Conservation (phyloP, 805 yeast species). For the Wickerhamiella cacticola region DNA sequence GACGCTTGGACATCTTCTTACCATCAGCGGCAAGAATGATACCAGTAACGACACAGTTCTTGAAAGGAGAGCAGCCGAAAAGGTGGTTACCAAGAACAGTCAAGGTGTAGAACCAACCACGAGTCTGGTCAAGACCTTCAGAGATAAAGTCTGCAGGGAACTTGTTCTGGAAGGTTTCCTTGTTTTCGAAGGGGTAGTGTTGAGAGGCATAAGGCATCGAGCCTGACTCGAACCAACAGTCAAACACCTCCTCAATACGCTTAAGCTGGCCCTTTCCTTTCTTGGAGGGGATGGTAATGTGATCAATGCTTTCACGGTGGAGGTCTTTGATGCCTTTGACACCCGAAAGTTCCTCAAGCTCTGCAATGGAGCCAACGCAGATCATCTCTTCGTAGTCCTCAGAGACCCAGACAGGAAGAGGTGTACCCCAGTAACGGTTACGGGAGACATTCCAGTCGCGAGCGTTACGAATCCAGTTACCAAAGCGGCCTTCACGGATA, state of each 20-base stretch:
- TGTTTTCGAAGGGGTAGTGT: slow-evolving; percentile 90
- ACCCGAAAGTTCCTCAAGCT: slow-evolving; percentile 77
- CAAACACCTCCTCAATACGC: slow-evolving; percentile 95
- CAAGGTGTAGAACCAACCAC: slow-evolving; percentile 99
- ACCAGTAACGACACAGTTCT: slow-evolving; percentile 93
- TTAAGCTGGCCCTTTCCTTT: slow-evolving; percentile 75
- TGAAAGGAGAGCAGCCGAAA: slow-evolving; percentile 83
- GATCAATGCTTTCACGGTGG: slow-evolving; percentile 88
- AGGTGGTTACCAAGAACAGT: slow-evolving; percentile 91
- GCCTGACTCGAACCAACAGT: slow-evolving; percentile 99
- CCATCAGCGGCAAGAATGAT: slow-evolving; percentile 96
- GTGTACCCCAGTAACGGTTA: slow-evolving; percentile 99
- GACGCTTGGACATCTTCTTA: slow-evolving; percentile 96
- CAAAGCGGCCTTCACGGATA: slow-evolving; percentile 88
- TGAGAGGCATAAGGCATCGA: slow-evolving; percentile 97
- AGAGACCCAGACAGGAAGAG: slow-evolving; percentile 94
- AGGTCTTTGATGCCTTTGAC: slow-evolving; percentile 69
- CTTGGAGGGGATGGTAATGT: slow-evolving; percentile 84
- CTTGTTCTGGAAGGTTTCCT: slow-evolving; percentile 52
- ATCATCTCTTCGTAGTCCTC: slow-evolving; percentile 89
- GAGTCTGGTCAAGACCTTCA: slow-evolving; percentile 98
- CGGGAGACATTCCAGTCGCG: slow-evolving; percentile 99
- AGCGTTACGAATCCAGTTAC: slow-evolving; percentile 97
- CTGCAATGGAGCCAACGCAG: slow-evolving; percentile 83
- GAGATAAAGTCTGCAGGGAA: slow-evolving; percentile 98